Evolutionary conservation across 108 stramenopile genomes (phyloP).

Genomic region (Pseudonitzschia multistriata): DNA sequence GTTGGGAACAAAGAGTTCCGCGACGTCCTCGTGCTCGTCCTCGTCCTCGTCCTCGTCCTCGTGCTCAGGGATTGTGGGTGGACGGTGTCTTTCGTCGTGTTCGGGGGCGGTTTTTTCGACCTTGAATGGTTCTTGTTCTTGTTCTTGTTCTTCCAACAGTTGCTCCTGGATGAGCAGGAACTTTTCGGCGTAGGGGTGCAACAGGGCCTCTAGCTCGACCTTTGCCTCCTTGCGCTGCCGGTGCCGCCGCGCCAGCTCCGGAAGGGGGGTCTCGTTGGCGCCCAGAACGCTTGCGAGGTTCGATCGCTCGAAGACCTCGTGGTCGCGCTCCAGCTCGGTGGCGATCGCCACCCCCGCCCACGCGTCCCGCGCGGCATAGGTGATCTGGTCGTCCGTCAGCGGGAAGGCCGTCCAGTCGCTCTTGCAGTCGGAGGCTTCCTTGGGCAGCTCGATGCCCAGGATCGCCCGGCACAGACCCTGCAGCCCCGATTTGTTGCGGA

Average conservation of each 20-base stretch:
- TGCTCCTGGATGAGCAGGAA: not conserved
- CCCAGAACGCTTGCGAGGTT: not conserved
- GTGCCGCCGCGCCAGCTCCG: slow-evolving; percentile 1
- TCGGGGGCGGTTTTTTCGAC: too few species aligned
- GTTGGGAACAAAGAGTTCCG: not conserved
- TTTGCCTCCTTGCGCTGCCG: not conserved
- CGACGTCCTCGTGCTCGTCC: not conserved
- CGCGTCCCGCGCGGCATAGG: slow-evolving; percentile 78
- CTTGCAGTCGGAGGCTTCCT: slow-evolving; percentile 44
- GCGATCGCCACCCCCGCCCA: slow-evolving; percentile 58
- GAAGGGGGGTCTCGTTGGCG: not conserved
- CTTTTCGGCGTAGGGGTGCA: not conserved
- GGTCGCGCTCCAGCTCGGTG: not conserved
- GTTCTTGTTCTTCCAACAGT: not conserved
- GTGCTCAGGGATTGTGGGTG: too few species aligned
- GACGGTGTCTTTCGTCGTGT: too few species aligned
- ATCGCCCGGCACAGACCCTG: slow-evolving; percentile 39
- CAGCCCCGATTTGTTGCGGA: slow-evolving; percentile 36
- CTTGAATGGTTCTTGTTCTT: not conserved
- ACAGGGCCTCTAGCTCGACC: not conserved
- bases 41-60: too few species aligned
- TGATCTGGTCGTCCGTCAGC: slow-evolving; percentile 54
- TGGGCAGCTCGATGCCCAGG: slow-evolving; percentile 56
- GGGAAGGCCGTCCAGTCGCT: slow-evolving; percentile 61
- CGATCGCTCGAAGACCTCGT: not conserved